Evolutionary conservation across 1,284 basidiomycete genomes (phyloP).

Genomic region (Puccinia sorghi): DNA sequence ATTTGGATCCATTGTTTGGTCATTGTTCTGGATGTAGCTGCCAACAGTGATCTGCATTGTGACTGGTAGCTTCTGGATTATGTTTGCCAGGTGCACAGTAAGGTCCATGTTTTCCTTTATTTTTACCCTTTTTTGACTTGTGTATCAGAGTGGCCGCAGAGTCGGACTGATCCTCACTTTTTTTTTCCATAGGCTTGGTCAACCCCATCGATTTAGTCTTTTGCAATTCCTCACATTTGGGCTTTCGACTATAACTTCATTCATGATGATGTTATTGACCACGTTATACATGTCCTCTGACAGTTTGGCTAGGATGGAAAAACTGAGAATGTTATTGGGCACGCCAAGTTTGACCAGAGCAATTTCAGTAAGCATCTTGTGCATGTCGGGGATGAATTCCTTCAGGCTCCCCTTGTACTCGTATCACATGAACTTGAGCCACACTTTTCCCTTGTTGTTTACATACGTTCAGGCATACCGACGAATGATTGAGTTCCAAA

Average conservation of each 20-base stretch:
- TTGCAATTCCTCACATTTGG: no score
- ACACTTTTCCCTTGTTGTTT: not conserved
- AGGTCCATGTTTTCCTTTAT: not conserved
- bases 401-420: not conserved
- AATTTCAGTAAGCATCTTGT: not conserved
- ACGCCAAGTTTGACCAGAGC: not conserved
- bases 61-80: not conserved
- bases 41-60: not conserved
- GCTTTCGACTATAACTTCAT: not conserved
- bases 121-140: not conserved
- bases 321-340: not conserved
- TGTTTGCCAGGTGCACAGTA: not conserved
- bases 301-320: not conserved
- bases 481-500: not conserved
- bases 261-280: not conserved
- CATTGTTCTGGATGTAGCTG: not conserved
- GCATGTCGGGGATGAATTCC: not conserved
- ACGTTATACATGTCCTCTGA: not conserved
- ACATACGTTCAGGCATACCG: not conserved
- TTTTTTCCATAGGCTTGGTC: not conserved
- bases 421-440: constrained; percentile 1
- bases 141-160: not conserved
- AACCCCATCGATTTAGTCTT: not conserved
- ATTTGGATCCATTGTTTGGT: not conserved
- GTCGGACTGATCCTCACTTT: no score